Base-by-base conservation (phyloP, 805 yeast species). In the Lachancea fermentati region DNA sequence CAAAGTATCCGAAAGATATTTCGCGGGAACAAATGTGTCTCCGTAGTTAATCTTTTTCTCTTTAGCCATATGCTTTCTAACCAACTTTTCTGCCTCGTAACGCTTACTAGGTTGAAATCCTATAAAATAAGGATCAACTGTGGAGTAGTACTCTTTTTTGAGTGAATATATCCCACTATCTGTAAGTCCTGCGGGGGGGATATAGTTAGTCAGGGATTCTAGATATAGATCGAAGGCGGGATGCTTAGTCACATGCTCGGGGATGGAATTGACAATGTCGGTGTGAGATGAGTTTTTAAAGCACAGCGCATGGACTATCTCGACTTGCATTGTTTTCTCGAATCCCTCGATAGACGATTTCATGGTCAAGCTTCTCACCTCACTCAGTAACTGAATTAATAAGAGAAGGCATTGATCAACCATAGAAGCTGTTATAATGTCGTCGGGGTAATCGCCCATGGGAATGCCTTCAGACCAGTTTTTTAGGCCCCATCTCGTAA, bases 301-400 rank as follows among this genome's bases (percentile, higher is more conserved):
- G 47, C 94, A 80, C n/a, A 91, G 66, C 2, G 78, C 72, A 54
- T 93, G 97, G 16, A 87, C 69, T n/a, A 91, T 77, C 50, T 89
- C 96, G 32, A 75, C 71, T 42, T 66, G 68, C 19, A 87, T 72
- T 37, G 79, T 68, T 11, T 62, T 57, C 42, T 73, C 74, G 8
- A 68, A 68, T 1, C 77, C 68, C 8, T 71, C 76, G 4, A 70
- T 70, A 1, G 73, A 76, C 1, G 69, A 57, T 1, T 67, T 55
- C 9, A 79, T 77, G 19, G 64, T 67, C 25, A 86, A 63, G 44
- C 77, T 76, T 6, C 76, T 60, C 34, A 84, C 76, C 50, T 87
- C 95, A 1, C 83, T 75, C 4, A 88, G 57, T 8, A 86, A 47
- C 37, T 77, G 79, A 35, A 86, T 79, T 49, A 88, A 63, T 38